Evolutionary conservation across 1,284 basidiomycete genomes (phyloP).

Genomic region (Tilletia setariae): DNA sequence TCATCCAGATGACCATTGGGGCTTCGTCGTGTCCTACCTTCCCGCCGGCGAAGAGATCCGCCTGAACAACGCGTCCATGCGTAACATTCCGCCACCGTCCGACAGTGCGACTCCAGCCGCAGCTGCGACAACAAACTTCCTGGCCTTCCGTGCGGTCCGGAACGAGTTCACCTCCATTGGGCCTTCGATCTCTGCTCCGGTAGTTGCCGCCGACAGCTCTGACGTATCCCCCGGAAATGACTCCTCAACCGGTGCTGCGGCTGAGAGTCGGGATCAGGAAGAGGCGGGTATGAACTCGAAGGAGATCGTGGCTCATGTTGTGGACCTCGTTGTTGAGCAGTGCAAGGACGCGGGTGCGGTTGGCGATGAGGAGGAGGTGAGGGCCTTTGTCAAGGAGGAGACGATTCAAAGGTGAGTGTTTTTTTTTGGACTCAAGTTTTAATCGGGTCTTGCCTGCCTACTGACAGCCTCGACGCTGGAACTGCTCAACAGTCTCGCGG

Average conservation of each 20-base stretch:
- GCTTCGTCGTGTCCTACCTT: conserved; percentile 38
- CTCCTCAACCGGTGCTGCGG: not conserved
- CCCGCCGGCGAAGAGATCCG: conserved; percentile 23
- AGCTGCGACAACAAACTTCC: conserved; percentile 22
- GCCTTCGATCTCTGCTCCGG: not conserved
- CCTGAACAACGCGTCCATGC: conserved; percentile 37
- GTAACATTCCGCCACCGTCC: conserved; percentile 26
- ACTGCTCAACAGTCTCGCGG: conserved; percentile 29
- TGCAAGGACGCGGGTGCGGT: conserved; percentile 32
- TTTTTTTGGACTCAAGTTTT: not conserved
- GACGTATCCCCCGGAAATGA: not conserved
- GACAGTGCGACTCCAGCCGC: conserved; percentile 16
- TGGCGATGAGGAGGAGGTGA: conserved; percentile 20
- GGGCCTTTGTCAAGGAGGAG: conserved; percentile 32
- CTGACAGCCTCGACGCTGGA: not conserved
- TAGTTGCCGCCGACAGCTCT: not conserved
- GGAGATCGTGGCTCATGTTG: conserved; percentile 16
- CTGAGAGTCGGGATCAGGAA: conserved; percentile 2
- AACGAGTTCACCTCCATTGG: conserved; percentile 29
- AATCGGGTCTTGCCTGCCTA: not conserved
- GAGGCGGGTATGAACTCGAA: conserved; percentile 15
- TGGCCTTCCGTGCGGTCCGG: conserved; percentile 43
- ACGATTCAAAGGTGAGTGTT: conserved; percentile 38
- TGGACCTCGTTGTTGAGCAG: conserved; percentile 15
- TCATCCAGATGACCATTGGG: conserved; percentile 47